These are phyloP conservation scores for Macadamia integrifolia DNA, from an alignment of 164 flowering plant species.

Conservation along the genomic window DNA sequence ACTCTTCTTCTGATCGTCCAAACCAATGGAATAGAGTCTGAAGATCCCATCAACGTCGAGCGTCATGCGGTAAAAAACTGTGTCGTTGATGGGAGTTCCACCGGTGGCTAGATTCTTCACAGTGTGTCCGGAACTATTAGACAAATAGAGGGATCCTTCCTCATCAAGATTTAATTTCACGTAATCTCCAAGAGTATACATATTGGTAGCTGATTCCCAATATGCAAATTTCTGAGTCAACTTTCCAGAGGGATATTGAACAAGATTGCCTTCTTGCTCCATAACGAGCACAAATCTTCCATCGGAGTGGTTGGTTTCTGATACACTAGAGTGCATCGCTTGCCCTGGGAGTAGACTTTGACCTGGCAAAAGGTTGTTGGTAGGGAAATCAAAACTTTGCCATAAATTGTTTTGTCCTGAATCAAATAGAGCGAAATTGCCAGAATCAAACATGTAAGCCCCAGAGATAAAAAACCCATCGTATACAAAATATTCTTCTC, in stretches of 20 bases:
- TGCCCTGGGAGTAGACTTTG: not conserved
- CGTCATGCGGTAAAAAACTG: not conserved
- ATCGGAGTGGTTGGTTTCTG: slow-evolving; percentile 1
- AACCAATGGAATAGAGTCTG: not conserved
- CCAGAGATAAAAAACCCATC: not conserved
- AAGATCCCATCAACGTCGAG: not conserved
- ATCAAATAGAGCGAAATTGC: slow-evolving; percentile 9
- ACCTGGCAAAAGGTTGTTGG: slow-evolving; percentile 7
- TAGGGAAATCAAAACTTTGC: slow-evolving; percentile 8
- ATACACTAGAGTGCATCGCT: slow-evolving; percentile 1
- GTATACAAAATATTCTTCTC: not conserved
- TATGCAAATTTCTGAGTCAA: not conserved
- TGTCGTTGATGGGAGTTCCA: not conserved
- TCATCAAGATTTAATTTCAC: not conserved
- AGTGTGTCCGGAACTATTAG: too few species aligned
- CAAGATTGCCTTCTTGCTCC: slow-evolving; percentile 12
- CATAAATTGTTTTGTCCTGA: not conserved
- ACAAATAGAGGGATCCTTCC: too few species aligned
- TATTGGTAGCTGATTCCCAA: not conserved
- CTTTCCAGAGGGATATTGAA: not conserved
- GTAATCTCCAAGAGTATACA: not conserved
- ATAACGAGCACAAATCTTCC: slow-evolving; percentile 4
- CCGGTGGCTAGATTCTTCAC: too few species aligned
- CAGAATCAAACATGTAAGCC: slow-evolving; percentile 11
- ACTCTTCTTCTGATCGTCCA: not conserved